These are phyloP conservation scores for Nevesoporus exiguus DNA, from an alignment of 768 basidiomycete species.

Conservation along the genomic window DNA sequence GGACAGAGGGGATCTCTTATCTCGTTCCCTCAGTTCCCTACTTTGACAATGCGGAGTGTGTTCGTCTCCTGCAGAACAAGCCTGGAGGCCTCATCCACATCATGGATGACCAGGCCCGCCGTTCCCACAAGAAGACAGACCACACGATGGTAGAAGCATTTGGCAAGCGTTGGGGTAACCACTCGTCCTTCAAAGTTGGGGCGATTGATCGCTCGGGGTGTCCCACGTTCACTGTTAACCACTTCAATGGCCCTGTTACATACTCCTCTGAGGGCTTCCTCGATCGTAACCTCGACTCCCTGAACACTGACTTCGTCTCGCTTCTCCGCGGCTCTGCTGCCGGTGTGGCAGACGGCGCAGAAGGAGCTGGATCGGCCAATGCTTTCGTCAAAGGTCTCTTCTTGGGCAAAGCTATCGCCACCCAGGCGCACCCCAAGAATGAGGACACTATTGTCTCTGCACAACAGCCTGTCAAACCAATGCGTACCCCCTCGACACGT, in stretches of 20 bases:
- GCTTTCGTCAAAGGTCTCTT: conserved; percentile 92
- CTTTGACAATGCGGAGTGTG: conserved; percentile 89
- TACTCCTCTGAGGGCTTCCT: conserved; percentile 92
- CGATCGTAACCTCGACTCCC: conserved; percentile 80
- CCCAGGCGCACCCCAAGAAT: conserved; percentile 85
- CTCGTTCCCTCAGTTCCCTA: conserved; percentile 70
- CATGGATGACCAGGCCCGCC: conserved; percentile 93
- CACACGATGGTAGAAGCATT: conserved; percentile 94
- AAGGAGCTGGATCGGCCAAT: conserved; percentile 78
- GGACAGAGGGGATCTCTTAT: conserved; percentile 71
- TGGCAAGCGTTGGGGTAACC: conserved; percentile 91
- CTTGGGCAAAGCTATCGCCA: conserved; percentile 84
- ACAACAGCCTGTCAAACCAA: conserved; percentile 90
- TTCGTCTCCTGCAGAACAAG: conserved; percentile 49
- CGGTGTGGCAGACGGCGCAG: conserved; percentile 42
- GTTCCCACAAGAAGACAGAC: conserved; percentile 87
- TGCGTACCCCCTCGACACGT: conserved; percentile 88
- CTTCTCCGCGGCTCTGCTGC: conserved; percentile 65
- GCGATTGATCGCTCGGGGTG: conserved; percentile 70
- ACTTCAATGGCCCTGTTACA: conserved; percentile 87
- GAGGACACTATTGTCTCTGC: conserved; percentile 96
- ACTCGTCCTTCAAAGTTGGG: conserved; percentile 86
- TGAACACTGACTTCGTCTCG: conserved; percentile 91
- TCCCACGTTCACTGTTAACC: conserved; percentile 87
- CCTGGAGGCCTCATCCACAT: conserved; percentile 89